Base-by-base conservation (phyloP, 1,284 basidiomycete species). In the Albatrellus sp. region DNA sequence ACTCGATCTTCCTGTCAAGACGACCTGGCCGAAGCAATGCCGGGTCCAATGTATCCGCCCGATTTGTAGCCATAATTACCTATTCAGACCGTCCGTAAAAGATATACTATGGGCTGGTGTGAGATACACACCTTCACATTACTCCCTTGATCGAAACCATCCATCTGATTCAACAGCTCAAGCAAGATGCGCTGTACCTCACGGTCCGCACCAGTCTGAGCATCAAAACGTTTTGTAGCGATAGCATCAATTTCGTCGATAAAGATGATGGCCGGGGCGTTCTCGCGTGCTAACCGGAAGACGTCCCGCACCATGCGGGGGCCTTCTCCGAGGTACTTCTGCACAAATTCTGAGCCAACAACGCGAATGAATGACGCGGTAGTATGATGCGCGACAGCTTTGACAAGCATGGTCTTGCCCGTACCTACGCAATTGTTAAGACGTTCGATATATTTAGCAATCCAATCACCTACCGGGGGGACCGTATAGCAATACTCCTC, bases 201-300 rank as follows among this genome's bases (percentile, higher is more conserved):
- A 54, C 96, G 77, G 67, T 99, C 96, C 11, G 96, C 96, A 58
- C 96, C 96, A 1, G 96, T 98, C 63, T 99, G 96, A 3, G 96
- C 96, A 58, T 98, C 96, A 68, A 99, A 99, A 62, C 96, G 92
- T 66, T 98, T 99, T 34, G 96, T 98, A 3, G 96, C 96, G 60
- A 99, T 98, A 16, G 96, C 96, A 58, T 99, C 96, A 51, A 99
- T 93, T 62, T 99, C 94, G 61, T 98, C 94, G 60, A 99, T 98
- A 67, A 99, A 99, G 65, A 99, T 98, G 62, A 99, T 99, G 37
- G 91, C 83, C 1, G 96, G 96, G 0, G 94, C 77, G 58, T 99
- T 99, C 65, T 99, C 96, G 53, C 96, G 73, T 35, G 96, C 96
- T 40, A 98, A 76, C 47, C 96, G 78, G 75, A 99, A 99, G 46